Conservation (phyloP, 2,329 filamentous ascomycete genomes). For the Diaporthe helianthi region DNA sequence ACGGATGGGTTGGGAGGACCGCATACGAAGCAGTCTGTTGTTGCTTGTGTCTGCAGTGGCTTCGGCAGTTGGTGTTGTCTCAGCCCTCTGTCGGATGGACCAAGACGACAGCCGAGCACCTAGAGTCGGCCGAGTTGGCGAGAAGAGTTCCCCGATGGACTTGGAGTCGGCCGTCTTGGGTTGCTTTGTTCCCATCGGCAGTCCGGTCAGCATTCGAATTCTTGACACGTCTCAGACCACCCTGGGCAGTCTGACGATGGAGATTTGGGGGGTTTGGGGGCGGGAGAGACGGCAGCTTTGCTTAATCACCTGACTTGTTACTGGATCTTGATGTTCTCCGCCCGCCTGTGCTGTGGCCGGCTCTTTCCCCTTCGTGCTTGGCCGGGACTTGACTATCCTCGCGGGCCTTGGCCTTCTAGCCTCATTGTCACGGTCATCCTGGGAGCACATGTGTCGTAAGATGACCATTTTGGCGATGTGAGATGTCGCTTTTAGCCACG, state of each 20-base stretch:
- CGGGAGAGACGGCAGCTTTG: neutral
- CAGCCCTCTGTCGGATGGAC: slow-evolving; percentile 19
- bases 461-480: neutral
- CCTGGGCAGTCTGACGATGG: too few relatives aligned
- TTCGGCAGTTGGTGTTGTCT: neutral
- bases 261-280: neutral
- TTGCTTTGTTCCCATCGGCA: neutral
- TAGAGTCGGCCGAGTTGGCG: slow-evolving; percentile 1
- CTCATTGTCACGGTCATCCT: slow-evolving; percentile 5
- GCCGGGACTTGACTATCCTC: slow-evolving; percentile 14
- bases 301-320: slow-evolving; percentile 3
- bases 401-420: neutral
- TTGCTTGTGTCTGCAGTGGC: neutral
- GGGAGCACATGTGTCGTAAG: slow-evolving; percentile 19
- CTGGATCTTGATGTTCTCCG: neutral
- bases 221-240: neutral
- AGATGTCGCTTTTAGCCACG: neutral
- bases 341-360: neutral
- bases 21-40: neutral
- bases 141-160: slow-evolving; percentile 22
- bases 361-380: neutral
- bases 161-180: slow-evolving; percentile 3
- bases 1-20: neutral
- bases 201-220: neutral
- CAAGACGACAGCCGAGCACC: slow-evolving; percentile 8